A percentile compares a stretch with the other conserved stretches of the same genome.
These are phyloP conservation scores for Funneliformis caledonium DNA, from an alignment of 371 early-diverging fungal genomes.

Conservation along the genomic window DNA sequence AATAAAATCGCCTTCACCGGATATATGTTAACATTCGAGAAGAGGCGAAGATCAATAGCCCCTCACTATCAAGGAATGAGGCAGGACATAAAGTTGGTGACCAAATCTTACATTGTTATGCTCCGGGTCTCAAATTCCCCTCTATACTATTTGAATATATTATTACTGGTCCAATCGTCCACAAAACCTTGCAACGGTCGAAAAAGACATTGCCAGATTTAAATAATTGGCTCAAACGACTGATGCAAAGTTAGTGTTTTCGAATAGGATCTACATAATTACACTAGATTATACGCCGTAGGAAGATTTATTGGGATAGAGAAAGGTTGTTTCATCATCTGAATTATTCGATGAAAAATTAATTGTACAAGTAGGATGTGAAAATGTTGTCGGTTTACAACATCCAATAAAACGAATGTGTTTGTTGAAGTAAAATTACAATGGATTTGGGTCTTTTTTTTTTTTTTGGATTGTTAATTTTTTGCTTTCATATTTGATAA, in stretches of 20 bases:
- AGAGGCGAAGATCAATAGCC: constrained; percentile 8
- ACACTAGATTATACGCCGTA: constrained; percentile 17
- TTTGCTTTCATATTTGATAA: too few relatives aligned
- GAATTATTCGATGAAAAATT: constrained; percentile 22
- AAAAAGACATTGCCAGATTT: constrained; percentile 35
- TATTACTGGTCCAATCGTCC: constrained; percentile 26
- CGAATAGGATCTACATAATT: constrained; percentile 18
- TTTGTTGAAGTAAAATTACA: too few relatives aligned
- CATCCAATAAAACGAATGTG: too few relatives aligned
- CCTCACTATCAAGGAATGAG: background rate
- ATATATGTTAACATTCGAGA: background rate
- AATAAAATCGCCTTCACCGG: constrained; percentile 13
- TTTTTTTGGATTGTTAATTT: too few relatives aligned
- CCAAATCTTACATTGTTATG: constrained; percentile 31
- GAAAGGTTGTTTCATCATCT: background rate
- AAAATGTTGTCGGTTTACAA: constrained; percentile 31
- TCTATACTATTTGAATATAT: constrained; percentile 31
- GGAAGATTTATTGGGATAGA: constrained; percentile 1
- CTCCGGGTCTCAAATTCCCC: constrained; percentile 32
- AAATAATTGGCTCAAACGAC: constrained; percentile 12
- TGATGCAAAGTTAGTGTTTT: constrained; percentile 9
- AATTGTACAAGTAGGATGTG: constrained; percentile 24
- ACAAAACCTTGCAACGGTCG: constrained; percentile 23
- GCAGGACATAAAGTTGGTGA: constrained; percentile 22
- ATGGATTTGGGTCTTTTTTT: too few relatives aligned